Conservation (phyloP, 768 basidiomycete species). For the Leccinum imitatum region DNA sequence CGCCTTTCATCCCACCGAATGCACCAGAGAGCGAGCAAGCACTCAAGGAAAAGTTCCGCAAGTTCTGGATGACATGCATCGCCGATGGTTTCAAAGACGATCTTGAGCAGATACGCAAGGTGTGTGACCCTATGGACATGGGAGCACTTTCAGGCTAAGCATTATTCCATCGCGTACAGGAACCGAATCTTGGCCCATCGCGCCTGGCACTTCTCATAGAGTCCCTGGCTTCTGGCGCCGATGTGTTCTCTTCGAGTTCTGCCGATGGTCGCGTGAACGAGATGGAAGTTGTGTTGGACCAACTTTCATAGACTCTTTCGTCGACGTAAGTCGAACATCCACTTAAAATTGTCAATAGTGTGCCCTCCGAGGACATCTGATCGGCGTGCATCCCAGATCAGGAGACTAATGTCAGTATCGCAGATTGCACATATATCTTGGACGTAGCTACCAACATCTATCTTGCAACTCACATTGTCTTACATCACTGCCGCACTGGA, state of each 20-base stretch:
- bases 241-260: slow-evolving; percentile 57
- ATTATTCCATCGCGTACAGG: slow-evolving; percentile 31
- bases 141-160: background rate
- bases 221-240: slow-evolving; percentile 76
- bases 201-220: slow-evolving; percentile 76
- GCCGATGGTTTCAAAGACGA: slow-evolving; percentile 83
- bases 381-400: background rate
- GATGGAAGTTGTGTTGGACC: slow-evolving; percentile 70
- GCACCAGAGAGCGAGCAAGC: slow-evolving; percentile 45
- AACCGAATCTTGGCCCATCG: slow-evolving; percentile 68
- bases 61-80: slow-evolving; percentile 85
- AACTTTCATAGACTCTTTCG: slow-evolving; percentile 11
- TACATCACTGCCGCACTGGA: too few relatives aligned
- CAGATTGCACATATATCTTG: background rate
- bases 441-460: background rate
- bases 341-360: background rate
- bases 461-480: too few relatives aligned
- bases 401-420: background rate
- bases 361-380: background rate
- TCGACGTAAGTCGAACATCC: background rate
- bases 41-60: slow-evolving; percentile 68
- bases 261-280: slow-evolving; percentile 48
- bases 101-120: slow-evolving; percentile 81
- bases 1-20: slow-evolving; percentile 54
- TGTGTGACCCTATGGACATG: slow-evolving; percentile 27